These are phyloP conservation scores for Scutellaria galericulata DNA, from an alignment of 257 asterid genomes.

Conservation along the genomic window DNA sequence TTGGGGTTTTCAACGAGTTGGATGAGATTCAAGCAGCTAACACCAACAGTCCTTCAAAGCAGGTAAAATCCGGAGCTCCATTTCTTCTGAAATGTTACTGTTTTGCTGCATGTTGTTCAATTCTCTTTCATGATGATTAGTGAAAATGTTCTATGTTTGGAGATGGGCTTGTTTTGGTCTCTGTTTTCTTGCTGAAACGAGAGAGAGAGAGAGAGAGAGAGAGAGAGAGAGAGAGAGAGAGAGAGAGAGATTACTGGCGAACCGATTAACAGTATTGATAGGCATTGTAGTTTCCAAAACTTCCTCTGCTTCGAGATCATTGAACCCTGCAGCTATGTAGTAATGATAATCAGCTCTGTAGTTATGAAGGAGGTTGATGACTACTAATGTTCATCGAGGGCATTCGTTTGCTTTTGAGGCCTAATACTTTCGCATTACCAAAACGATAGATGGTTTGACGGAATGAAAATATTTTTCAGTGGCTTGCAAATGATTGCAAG, in stretches of 20 bases:
- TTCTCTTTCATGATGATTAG: not conserved
- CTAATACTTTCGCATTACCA: too few species aligned
- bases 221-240: too few species aligned
- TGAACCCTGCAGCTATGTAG: not conserved
- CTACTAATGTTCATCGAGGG: not conserved
- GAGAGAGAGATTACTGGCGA: too few species aligned
- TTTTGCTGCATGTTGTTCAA: not conserved
- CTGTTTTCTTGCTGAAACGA: not conserved
- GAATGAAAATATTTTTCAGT: too few species aligned
- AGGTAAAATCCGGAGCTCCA: constrained; percentile 44
- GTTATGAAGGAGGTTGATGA: not conserved
- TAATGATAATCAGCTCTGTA: not conserved
- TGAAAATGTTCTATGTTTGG: not conserved
- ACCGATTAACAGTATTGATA: not conserved
- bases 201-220: too few species aligned
- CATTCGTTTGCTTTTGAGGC: not conserved
- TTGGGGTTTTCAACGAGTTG: constrained; percentile 29
- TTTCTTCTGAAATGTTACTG: constrained; percentile 6
- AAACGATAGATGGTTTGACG: too few species aligned
- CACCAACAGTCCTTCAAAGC: constrained; percentile 37
- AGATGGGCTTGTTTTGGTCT: not conserved
- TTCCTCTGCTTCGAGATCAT: not conserved
- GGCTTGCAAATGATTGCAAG: too few species aligned
- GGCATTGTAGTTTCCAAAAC: not conserved
- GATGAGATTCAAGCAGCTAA: constrained; percentile 5